A percentile compares a stretch with the other conserved stretches of the same genome.
Conservation (phyloP, 2,329 filamentous ascomycete species). For the Dothistroma septosporum region DNA sequence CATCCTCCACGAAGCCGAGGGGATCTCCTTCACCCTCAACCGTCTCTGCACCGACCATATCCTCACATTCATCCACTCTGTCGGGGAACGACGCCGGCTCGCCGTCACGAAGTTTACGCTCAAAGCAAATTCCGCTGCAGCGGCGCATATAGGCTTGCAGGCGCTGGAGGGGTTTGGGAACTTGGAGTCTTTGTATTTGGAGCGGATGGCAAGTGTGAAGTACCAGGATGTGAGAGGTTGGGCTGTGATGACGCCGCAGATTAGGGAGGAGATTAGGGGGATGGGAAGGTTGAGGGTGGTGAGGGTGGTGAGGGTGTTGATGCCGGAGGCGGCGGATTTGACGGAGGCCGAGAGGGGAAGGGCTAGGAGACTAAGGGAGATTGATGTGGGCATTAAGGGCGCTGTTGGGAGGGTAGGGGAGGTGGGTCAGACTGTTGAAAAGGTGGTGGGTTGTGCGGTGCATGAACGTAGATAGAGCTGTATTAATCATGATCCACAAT, state of each 20-base stretch:
- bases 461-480: background rate
- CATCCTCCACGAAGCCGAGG: slow-evolving; percentile 41
- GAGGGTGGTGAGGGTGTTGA: background rate
- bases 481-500: background rate
- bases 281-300: background rate
- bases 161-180: background rate
- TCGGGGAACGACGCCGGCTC: background rate
- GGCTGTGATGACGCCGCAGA: background rate
- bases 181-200: background rate
- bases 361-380: background rate
- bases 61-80: background rate
- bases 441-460: background rate
- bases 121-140: background rate
- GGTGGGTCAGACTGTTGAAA: background rate
- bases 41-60: background rate
- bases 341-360: background rate
- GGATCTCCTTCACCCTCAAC: slow-evolving; percentile 42
- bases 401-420: background rate
- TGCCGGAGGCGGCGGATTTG: background rate
- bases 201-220: background rate
- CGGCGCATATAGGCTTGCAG: background rate
- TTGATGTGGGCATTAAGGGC: background rate
- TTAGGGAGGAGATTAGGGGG: background rate
- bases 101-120: background rate
- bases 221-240: background rate